Evolutionary conservation across 2,329 filamentous ascomycete genomes (phyloP), one percentile per base, ranked within the genome.

Genomic region (Neonectria punicea): DNA sequence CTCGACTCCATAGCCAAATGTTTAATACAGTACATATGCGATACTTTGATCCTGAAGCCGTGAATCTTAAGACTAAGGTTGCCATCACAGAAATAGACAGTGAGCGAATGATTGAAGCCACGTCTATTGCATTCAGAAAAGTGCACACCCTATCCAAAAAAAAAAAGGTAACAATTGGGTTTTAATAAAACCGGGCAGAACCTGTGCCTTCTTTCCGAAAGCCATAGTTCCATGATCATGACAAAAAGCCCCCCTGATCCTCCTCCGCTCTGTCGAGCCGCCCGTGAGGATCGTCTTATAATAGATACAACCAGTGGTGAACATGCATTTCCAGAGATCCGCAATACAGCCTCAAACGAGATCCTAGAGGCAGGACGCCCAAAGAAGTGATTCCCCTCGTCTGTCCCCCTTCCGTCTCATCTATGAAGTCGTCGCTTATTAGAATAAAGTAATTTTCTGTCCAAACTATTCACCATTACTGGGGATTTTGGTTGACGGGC

Each of bases 401-500:
- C 44, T 67, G 63, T 69, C 57, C 5, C 53, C 53, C 53, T 67
- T 50, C 64, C 60, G 47, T 47, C 55, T 67, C 72, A 61, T 74
- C 68, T 74, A 73, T 72, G 63, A 67, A 64, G 66, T 73, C 71
- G 70, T 70, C 64, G 68, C 73, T 72, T 66, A 74, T 51, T 39
- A 72, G 69, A 71, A 67, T 64, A 58, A 49, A 65, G 58, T 61
- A 65, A 56, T 61, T 43, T 67, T 39, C 28, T 30, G 47, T 30
- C 54, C 44, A 47, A 34, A 56, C 46, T 57, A 34, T 41, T 28
- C 41, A 41, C 43, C 63, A 59, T 69, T 68, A 74, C 58, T 70
- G 65, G 44, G 70, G 53, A 59, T 74, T 76, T 59, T 80, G 79
- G n/a, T 75, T 71, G 16, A 81, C 72, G 20, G 78, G 74, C 69